These are phyloP conservation scores for Aspergillus uvarum DNA, from an alignment of 2,329 filamentous ascomycete genomes.

Conservation along the genomic window DNA sequence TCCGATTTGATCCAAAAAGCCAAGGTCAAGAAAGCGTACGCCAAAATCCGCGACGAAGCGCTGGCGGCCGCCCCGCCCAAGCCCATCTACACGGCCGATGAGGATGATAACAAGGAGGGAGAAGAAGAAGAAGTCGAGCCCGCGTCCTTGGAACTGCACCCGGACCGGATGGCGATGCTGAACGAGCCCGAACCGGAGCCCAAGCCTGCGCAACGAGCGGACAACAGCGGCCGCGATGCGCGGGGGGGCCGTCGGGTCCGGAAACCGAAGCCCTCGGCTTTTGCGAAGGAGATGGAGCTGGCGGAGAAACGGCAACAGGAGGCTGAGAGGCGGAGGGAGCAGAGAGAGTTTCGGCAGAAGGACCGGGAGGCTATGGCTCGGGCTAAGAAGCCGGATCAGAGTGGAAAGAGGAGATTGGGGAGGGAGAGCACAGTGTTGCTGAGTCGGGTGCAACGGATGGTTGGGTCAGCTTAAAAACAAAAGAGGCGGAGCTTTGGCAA, in stretches of 20 bases:
- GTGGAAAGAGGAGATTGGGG: slow-evolving; percentile 76
- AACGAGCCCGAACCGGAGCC: slow-evolving; percentile 42
- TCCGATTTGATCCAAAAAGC: slow-evolving; percentile 84
- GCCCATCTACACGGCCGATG: slow-evolving; percentile 35
- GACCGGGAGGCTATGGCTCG: slow-evolving; percentile 66
- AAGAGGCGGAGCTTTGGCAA: neutral
- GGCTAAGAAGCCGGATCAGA: slow-evolving; percentile 59
- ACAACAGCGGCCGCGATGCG: slow-evolving; percentile 25
- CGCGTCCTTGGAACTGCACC: slow-evolving; percentile 56
- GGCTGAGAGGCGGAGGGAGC: slow-evolving; percentile 63
- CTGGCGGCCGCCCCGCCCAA: slow-evolving; percentile 35
- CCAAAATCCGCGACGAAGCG: slow-evolving; percentile 73
- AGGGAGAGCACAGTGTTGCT: slow-evolving; percentile 76
- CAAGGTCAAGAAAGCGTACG: slow-evolving; percentile 89
- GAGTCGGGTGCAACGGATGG: slow-evolving; percentile 73
- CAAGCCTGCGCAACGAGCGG: slow-evolving; percentile 21
- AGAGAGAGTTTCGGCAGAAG: slow-evolving; percentile 68
- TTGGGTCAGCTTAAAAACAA: slow-evolving; percentile 45
- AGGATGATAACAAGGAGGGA: slow-evolving; percentile 7
- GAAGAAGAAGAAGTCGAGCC: slow-evolving; percentile 20
- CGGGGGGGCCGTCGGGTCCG: slow-evolving; percentile 28
- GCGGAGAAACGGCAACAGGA: slow-evolving; percentile 59
- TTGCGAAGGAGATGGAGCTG: slow-evolving; percentile 68
- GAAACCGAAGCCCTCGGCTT: slow-evolving; percentile 50
- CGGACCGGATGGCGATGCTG: slow-evolving; percentile 60